Evolutionary conservation across 768 basidiomycete genomes (phyloP).

Genomic region (Podaxis sp.): DNA sequence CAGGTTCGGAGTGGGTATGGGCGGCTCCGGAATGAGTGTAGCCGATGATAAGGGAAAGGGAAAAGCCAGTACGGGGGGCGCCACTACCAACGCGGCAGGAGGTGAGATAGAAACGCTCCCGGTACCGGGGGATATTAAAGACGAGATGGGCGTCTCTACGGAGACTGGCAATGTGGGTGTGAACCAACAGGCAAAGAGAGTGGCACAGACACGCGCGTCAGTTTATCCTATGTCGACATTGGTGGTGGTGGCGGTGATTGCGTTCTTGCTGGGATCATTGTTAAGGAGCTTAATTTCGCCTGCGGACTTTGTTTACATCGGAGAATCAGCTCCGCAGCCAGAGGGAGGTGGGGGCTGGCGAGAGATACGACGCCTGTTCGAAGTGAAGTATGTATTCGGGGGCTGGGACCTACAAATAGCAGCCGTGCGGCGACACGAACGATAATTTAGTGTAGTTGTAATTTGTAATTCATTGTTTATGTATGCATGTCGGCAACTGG

Average conservation of each 20-base stretch:
- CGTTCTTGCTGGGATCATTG: conserved; percentile 89
- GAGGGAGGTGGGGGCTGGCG: conserved; percentile 69
- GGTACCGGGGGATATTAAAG: conserved; percentile 38
- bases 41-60: not conserved
- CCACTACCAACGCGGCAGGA: conserved; percentile 16
- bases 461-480: conserved; percentile 8
- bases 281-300: conserved; percentile 86
- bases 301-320: conserved; percentile 87
- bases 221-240: conserved; percentile 52
- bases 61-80: conserved; percentile 15
- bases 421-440: conserved; percentile 69
- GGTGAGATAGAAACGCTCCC: conserved; percentile 21
- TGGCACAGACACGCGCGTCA: not conserved
- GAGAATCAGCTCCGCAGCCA: conserved; percentile 51
- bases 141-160: conserved; percentile 22
- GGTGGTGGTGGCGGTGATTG: conserved; percentile 77
- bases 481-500: conserved; percentile 19
- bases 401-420: conserved; percentile 91
- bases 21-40: conserved; percentile 11
- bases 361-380: conserved; percentile 78
- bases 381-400: conserved; percentile 77
- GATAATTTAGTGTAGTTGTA: conserved; percentile 16
- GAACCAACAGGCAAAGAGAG: conserved; percentile 3
- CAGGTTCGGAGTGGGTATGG: conserved; percentile 37
- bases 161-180: conserved; percentile 14